Base-by-base conservation (phyloP, 2,329 filamentous ascomycete genomes). In the Alternaria gaisen region DNA sequence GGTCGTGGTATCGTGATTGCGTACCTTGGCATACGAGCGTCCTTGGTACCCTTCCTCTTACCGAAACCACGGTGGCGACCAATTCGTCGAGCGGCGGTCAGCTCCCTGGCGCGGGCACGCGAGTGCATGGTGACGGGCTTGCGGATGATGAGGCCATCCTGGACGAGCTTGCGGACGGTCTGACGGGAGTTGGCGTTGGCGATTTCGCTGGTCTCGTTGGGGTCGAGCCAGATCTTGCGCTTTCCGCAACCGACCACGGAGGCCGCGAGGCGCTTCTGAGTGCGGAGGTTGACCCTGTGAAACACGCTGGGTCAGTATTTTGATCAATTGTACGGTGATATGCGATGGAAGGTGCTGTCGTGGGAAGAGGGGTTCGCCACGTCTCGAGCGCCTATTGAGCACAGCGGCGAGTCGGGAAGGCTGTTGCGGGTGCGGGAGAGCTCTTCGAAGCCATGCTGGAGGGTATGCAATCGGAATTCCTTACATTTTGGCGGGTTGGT, bases 161-260 rank as follows among this genome's bases (percentile, higher is more conserved):
- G 88, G 83, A 98, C 90, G 85, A 99, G 92, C 89, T 99, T 99
- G 88, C 96, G 94, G 90, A 99, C 91, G 78, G 94, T 97, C 88
- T 98, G 94, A 81, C 95, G 94, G 80, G 94, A 98, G 92, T 99
- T 99, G 91, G 95, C 95, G 86, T 97, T 98, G 88, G 92, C 93
- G 87, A 99, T 99, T 87, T 99, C 95, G 88, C 86, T 95, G 86
- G 94, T 90, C 88, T 99, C 95, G 84, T 96, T 98, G 85, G 95
- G 95, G 86, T 99, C 95, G 83, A 99, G 94, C 95, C 95, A 99
- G 87, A 99, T 97, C 92, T 99, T 99, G 90, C 94, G 92, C 92
- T 99, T 91, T 84, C 95, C 95, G 88, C 93, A 97, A 89, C 93
- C 93, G 84, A 97, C 92, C 84, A 99, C 95, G 85, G 94, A 92